Percentiles rank a stretch among this genome's conserved stretches.
Conservation (phyloP, 768 basidiomycete genomes). For the Austroboletus eburneus region DNA sequence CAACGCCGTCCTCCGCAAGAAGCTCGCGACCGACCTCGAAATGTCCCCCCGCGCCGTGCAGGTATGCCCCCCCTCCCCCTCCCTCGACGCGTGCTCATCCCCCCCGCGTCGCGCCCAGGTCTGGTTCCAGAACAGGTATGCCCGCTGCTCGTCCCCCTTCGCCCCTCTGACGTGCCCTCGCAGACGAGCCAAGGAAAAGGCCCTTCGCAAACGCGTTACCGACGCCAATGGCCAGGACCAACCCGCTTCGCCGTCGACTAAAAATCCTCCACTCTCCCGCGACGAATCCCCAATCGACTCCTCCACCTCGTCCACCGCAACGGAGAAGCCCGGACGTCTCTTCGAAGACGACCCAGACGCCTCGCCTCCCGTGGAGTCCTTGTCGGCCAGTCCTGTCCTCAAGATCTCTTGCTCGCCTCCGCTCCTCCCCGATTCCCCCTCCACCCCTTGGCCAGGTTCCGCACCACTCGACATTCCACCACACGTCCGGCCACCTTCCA, state of each 20-base stretch:
- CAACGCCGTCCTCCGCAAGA: constrained; percentile 73
- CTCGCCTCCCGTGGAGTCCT: constrained; percentile 2
- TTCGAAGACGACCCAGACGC: constrained; percentile 13
- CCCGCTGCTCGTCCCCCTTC: constrained; percentile 8
- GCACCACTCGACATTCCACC: constrained; percentile 21
- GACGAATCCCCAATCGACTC: constrained; percentile 30
- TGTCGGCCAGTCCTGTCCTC: constrained; percentile 11
- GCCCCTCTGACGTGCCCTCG: constrained; percentile 8
- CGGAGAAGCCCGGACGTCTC: constrained; percentile 34
- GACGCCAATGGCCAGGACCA: constrained; percentile 18
- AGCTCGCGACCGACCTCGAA: constrained; percentile 74
- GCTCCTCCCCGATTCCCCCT: constrained; percentile 5
- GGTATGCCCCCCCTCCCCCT: constrained; percentile 44
- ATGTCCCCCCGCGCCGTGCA: constrained; percentile 97
- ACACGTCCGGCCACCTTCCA: constrained; percentile 21
- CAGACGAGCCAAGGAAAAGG: constrained; percentile 85
- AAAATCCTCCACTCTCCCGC: constrained; percentile 12
- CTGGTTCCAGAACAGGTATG: constrained; percentile 85
- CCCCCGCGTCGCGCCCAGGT: constrained; percentile 47
- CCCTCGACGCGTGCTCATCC: constrained; percentile 17
- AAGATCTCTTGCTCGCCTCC: constrained; percentile 24
- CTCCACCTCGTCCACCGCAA: constrained; percentile 35
- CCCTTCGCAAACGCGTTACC: constrained; percentile 48
- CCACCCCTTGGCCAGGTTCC: constrained; percentile 29
- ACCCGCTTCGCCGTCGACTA: neutral